Evolutionary conservation across 306 rosid genomes (phyloP).

Genomic region (Gillenia trifoliata): DNA sequence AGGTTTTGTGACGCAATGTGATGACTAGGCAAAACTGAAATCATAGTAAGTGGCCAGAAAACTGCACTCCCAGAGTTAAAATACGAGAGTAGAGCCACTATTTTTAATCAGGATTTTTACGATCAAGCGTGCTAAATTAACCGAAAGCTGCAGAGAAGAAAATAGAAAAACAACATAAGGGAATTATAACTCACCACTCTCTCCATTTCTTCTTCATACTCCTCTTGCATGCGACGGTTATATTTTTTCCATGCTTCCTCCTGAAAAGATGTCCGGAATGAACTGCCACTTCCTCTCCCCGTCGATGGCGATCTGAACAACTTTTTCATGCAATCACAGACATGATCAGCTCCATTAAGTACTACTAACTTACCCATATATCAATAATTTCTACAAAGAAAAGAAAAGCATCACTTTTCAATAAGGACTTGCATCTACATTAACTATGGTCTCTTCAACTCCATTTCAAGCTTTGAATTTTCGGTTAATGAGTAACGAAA

Average conservation of each 20-base stretch:
- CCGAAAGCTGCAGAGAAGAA: neutral
- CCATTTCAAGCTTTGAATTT: neutral
- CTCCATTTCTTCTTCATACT: slow-evolving; percentile 95
- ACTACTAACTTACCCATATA: neutral
- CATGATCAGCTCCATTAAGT: slow-evolving; percentile 28
- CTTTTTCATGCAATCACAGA: slow-evolving; percentile 41
- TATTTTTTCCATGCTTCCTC: slow-evolving; percentile 88
- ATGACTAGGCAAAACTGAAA: neutral
- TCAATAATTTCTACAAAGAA: neutral
- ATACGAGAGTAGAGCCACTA: neutral
- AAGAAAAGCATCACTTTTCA: neutral
- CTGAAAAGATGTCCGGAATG: slow-evolving; percentile 66
- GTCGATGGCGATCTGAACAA: slow-evolving; percentile 52
- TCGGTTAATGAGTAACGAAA: neutral
- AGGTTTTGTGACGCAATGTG: neutral
- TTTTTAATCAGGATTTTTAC: neutral
- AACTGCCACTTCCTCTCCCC: slow-evolving; percentile 50
- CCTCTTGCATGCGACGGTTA: slow-evolving; percentile 85
- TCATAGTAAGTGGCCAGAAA: neutral
- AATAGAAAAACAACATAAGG: neutral
- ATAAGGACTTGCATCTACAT: neutral
- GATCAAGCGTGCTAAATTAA: neutral
- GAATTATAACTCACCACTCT: slow-evolving; percentile 68
- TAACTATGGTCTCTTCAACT: neutral
- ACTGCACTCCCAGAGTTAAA: neutral